These are phyloP conservation scores for Cylindricascospora bacillispora DNA, from an alignment of 1,139 yeast genomes.

Conservation along the genomic window DNA sequence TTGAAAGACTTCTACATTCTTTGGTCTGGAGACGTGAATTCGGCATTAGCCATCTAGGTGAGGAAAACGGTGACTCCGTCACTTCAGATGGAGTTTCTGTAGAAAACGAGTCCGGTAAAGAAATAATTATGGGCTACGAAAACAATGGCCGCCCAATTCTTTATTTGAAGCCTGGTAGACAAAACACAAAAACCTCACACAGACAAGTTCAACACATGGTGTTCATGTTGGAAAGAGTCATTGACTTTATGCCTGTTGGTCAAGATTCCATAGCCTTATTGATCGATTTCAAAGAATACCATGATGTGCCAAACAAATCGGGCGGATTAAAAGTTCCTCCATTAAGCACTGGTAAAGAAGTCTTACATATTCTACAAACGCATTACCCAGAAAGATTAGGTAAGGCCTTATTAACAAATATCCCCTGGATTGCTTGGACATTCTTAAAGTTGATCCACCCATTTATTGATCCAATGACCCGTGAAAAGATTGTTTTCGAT, in stretches of 20 bases:
- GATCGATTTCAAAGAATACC: conserved; percentile 73
- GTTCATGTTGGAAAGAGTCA: conserved; percentile 78
- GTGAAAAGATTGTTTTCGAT: conserved; percentile 83
- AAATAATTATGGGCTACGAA: conserved; percentile 79
- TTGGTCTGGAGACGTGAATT: conserved; percentile 87
- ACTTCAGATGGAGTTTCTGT: conserved; percentile 50
- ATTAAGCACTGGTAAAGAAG: conserved; percentile 61
- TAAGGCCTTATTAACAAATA: conserved; percentile 76
- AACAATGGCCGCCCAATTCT: conserved; percentile 81
- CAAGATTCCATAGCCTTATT: conserved; percentile 83
- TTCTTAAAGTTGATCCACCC: conserved; percentile 84
- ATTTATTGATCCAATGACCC: conserved; percentile 86
- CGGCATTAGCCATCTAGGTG: conserved; percentile 51
- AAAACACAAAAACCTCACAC: conserved; percentile 76
- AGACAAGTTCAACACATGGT: conserved; percentile 90
- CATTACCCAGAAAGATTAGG: conserved; percentile 96
- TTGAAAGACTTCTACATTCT: conserved; percentile 60
- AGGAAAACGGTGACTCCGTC: conserved; percentile 34
- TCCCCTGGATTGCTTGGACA: conserved; percentile 87
- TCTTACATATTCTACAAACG: conserved; percentile 65
- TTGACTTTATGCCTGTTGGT: conserved; percentile 90
- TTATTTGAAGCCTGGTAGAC: conserved; percentile 83
- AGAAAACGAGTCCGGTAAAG: conserved; percentile 82
- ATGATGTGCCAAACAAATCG: conserved; percentile 38
- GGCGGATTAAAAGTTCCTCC: conserved; percentile 65